These are phyloP conservation scores for Cajanus cajan DNA, from an alignment of 306 rosid species.

Conservation along the genomic window DNA sequence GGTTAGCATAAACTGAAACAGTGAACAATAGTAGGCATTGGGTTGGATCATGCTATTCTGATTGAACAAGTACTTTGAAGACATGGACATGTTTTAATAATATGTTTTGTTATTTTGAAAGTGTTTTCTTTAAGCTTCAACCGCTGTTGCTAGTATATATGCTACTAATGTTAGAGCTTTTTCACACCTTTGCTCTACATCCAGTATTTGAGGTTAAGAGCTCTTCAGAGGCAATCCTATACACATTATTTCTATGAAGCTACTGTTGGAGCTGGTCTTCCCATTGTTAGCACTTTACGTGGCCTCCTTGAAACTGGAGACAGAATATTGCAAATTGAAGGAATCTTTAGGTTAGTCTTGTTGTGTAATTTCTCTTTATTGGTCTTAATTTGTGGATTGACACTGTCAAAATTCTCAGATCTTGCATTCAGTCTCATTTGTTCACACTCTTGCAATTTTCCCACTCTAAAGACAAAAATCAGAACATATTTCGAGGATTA, in stretches of 20 bases:
- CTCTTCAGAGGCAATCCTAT: slow-evolving; percentile 96
- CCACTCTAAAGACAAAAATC: slow-evolving; percentile 4
- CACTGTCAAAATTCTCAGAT: slow-evolving; percentile 12
- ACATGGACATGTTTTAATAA: background rate
- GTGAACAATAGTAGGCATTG: background rate
- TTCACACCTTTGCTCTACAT: slow-evolving; percentile 21
- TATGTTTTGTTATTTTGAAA: slow-evolving; percentile 2
- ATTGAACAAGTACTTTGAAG: background rate
- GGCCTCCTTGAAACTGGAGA: slow-evolving; percentile 99
- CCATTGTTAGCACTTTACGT: slow-evolving; percentile 85
- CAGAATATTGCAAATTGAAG: slow-evolving; percentile 91
- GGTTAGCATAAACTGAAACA: slow-evolving; percentile 3
- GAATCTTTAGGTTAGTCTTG: slow-evolving; percentile 79
- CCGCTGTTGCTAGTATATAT: slow-evolving; percentile 8
- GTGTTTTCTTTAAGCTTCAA: slow-evolving; percentile 4
- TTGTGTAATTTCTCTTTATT: background rate
- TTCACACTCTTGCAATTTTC: background rate
- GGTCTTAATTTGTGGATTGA: slow-evolving; percentile 44
- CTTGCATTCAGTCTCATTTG: background rate
- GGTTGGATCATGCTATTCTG: background rate
- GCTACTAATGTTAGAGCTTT: slow-evolving; percentile 2
- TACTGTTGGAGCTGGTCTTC: slow-evolving; percentile 99
- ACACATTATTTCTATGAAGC: slow-evolving; percentile 99
- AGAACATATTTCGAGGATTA: slow-evolving; percentile 13
- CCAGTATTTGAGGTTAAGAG: slow-evolving; percentile 89